These are phyloP conservation scores for Bipolaris zeicola DNA, from an alignment of 2,329 filamentous ascomycete species.

Conservation along the genomic window DNA sequence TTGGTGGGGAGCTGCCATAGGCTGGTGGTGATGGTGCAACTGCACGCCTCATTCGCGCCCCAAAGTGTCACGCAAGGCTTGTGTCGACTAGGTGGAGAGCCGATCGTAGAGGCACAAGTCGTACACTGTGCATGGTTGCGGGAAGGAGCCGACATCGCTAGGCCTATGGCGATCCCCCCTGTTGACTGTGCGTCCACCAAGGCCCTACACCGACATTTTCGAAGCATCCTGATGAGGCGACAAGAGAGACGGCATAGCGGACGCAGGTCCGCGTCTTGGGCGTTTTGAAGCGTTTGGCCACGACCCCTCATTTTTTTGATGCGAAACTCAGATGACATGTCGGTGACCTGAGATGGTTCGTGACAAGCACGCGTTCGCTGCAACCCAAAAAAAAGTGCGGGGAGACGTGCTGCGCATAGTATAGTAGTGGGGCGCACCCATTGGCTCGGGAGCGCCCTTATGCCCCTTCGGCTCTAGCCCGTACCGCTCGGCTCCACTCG, in stretches of 20 bases:
- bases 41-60: constrained; percentile 16
- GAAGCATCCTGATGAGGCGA: neutral
- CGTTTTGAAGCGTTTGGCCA: neutral
- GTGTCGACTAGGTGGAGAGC: constrained; percentile 24
- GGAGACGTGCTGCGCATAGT: constrained; percentile 9
- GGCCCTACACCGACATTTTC: constrained; percentile 27
- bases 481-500: constrained; percentile 9
- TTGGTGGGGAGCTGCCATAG: neutral
- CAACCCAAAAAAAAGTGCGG: constrained; percentile 20
- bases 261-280: neutral
- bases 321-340: neutral
- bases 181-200: constrained; percentile 18
- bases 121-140: constrained; percentile 16
- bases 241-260: neutral
- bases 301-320: neutral
- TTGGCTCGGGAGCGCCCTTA: constrained; percentile 16
- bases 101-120: constrained; percentile 24
- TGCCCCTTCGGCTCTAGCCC: constrained; percentile 5
- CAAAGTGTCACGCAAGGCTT: constrained; percentile 9
- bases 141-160: constrained; percentile 21
- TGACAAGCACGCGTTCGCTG: constrained; percentile 5
- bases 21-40: constrained; percentile 13
- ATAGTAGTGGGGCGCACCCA: constrained; percentile 14
- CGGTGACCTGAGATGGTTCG: constrained; percentile 4
- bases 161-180: constrained; percentile 21